Evolutionary conservation across 164 flowering plant genomes (phyloP).

Genomic region (Vitis vinifera): DNA sequence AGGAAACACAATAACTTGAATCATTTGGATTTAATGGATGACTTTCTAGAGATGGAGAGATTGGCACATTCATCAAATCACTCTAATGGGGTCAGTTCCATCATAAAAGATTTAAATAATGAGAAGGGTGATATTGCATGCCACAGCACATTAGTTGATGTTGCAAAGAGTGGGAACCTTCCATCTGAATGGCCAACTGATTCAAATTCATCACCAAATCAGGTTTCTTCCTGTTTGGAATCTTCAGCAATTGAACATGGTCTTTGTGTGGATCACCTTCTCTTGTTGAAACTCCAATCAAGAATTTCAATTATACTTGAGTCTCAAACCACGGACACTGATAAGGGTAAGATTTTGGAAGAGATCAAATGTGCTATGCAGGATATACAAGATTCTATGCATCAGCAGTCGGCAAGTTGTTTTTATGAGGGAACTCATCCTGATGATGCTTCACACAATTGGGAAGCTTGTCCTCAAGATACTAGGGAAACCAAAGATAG

Average conservation of each 20-base stretch:
- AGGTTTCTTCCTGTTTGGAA: conserved; percentile 14
- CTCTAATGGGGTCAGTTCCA: background rate
- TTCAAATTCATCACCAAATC: conserved; percentile 11
- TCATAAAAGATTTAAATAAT: conserved; percentile 8
- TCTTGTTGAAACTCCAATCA: conserved; percentile 34
- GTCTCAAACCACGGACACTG: conserved; percentile 35
- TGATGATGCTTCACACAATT: conserved; percentile 25
- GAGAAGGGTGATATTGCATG: conserved; percentile 27
- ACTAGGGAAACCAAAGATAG: conserved; percentile 27
- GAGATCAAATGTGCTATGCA: conserved; percentile 50
- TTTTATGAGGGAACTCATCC: conserved; percentile 30
- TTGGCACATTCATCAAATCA: conserved; percentile 26
- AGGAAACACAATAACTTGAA: conserved; percentile 14
- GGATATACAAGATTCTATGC: conserved; percentile 40
- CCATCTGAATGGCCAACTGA: conserved; percentile 22
- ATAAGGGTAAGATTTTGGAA: conserved; percentile 40
- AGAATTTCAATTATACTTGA: conserved; percentile 38
- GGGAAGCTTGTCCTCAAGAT: conserved; percentile 30
- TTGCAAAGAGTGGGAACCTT: conserved; percentile 20
- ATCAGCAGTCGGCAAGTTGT: conserved; percentile 30
- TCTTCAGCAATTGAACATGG: conserved; percentile 12
- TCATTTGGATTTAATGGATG: conserved; percentile 40
- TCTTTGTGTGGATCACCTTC: conserved; percentile 18
- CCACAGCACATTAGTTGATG: conserved; percentile 15
- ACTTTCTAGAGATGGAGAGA: conserved; percentile 59